These are phyloP conservation scores for Sphagnum magellanicum DNA, from an alignment of 228 moss, liverwort and hornwort genomes.

Conservation along the genomic window DNA sequence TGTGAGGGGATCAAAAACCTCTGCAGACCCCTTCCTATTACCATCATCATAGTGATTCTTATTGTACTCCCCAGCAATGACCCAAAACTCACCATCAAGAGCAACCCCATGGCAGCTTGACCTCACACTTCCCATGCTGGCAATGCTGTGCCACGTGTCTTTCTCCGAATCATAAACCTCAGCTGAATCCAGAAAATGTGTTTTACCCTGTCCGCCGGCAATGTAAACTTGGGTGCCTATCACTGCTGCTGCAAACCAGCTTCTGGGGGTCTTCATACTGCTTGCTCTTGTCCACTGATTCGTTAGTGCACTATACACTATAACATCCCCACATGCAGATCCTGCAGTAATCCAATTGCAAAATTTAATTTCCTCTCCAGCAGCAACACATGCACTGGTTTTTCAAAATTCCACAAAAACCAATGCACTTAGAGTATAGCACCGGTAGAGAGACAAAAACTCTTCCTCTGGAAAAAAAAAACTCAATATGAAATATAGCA, in stretches of 20 bases:
- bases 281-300: conserved; percentile 55
- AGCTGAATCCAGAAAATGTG: conserved; percentile 38
- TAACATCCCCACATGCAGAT: conserved; percentile 44
- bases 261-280: conserved; percentile 55
- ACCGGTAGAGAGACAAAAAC: too few species aligned
- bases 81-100: conserved; percentile 59
- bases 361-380: too few species aligned
- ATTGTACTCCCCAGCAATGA: conserved; percentile 59
- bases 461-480: too few species aligned
- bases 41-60: conserved; percentile 34
- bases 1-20: conserved; percentile 42
- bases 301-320: conserved; percentile 36
- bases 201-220: conserved; percentile 57
- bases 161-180: conserved; percentile 51
- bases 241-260: conserved; percentile 63
- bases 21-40: conserved; percentile 39
- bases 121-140: conserved; percentile 38
- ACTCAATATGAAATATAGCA: too few species aligned
- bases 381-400: too few species aligned
- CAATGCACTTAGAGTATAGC: too few species aligned
- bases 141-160: conserved; percentile 35
- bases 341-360: conserved; percentile 17
- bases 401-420: too few species aligned
- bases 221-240: conserved; percentile 45
- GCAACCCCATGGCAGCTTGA: conserved; percentile 51